Evolutionary conservation across 306 rosid genomes (phyloP), one percentile per base, ranked within the genome.

Genomic region (Cicer judaicum): DNA sequence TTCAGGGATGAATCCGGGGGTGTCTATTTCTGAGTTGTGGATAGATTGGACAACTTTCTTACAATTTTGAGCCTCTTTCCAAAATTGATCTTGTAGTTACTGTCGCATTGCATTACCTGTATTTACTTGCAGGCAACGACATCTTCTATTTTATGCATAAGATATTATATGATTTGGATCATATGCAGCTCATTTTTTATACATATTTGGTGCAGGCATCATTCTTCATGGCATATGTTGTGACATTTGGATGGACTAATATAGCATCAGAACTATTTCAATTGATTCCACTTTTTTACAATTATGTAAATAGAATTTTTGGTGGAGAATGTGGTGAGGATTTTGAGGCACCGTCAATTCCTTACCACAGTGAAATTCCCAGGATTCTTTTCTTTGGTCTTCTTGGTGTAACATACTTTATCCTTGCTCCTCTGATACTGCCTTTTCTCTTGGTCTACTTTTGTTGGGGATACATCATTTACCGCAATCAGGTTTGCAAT

Each of bases 391-490:
- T 94, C 76, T 94, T 94, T 73, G 95, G 83, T 74, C 93, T 94
- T 88, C 97, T 92, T 49, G 96, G 97, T 64, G 66, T 90, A 53
- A 86, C 93, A 21, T 94, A 90, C 85, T 90, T 90, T 82, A 86
- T 88, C 74, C 93, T 88, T 24, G 95, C 99, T 76, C 99, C 99
- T 38, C 81, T 92, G 6, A 94, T 94, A 76, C 86, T 94, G 55
- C 97, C 99, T 55, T 94, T 94, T 87, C 88, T 94, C 73, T 83
- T 92, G 78, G 82, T 86, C 43, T 92, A 87, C 86, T 87, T 84
- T 66, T 86, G 93, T 78, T 62, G 82, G 46, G 96, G 87, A 68
- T 94, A 87, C 87, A 90, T 92, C 77, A 75, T 92, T 71, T 92
- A 85, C 77, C 92, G 95, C 72, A 92, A 94, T 81, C 97, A 94